Base-by-base conservation (phyloP, 1,284 basidiomycete species). In the Cryptococcus sp. region DNA sequence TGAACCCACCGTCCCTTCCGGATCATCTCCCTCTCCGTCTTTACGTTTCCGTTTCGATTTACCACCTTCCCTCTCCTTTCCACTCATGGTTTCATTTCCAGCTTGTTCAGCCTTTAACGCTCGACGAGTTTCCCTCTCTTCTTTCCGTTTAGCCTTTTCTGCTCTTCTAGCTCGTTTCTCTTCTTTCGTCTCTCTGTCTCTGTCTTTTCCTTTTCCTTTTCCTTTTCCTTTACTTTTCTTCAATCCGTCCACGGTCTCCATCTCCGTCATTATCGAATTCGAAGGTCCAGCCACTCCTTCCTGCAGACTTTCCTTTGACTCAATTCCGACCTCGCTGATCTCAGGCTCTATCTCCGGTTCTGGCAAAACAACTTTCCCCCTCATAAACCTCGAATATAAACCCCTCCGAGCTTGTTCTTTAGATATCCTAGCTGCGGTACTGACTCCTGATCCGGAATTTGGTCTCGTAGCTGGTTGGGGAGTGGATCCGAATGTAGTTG, bases 331-430 rank as follows among this genome's bases (percentile, higher is more conserved):
- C 37, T 40, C 51, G 49, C 54, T 54, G 13, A 24, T 40, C 22
- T 51, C 57, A 18, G 45, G 51, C 40, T 48, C 44, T 23, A 51
- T 54, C 23, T 59, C 64, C 24, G 49, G 49, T n/a, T 52, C 82
- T 79, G 10, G 81, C 78, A 5, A 80, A 78, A 46, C 85, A 68
- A 36, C 85, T 73, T 32, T 86, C 80, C 90, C 90, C 21, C 85
- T 81, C 64, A 87, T 85, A 71, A 94, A 94, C 49, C 80, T 79
- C 2, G 87, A 80, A 69, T 94, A 94, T 1, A 94, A 78, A 28
- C 79, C 80, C 24, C 82, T 78, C 52, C 81, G 81, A 0, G 90
- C 91, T 14, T 86, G 82, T 62, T 91, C 87, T 49, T 85, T 79
- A 70, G 90, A 89, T 4, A 86, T 85, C 1, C 78, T 72, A 0